Conservation (phyloP, 2,329 filamentous ascomycete species). For the Aureobasidium melanogenum region DNA sequence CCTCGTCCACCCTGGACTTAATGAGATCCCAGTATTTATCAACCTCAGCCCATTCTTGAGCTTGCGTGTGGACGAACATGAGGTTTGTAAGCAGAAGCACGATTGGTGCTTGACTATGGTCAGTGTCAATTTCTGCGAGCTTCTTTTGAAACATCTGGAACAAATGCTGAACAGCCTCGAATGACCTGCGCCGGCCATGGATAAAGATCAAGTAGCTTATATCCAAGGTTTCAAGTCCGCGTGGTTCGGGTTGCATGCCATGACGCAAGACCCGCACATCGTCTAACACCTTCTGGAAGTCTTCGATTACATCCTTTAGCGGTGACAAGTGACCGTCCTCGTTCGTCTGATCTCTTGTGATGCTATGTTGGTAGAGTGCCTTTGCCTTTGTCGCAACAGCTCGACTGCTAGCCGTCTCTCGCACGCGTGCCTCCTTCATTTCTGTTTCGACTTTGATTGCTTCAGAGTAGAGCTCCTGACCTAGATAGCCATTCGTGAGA, state of each 20-base stretch:
- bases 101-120: constrained; percentile 33
- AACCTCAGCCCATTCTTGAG: constrained; percentile 51
- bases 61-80: constrained; percentile 57
- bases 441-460: constrained; percentile 41
- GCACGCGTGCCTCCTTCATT: constrained; percentile 33
- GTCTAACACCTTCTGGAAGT: constrained; percentile 14
- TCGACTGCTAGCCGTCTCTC: constrained; percentile 34
- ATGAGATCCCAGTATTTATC: constrained; percentile 58
- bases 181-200: constrained; percentile 40
- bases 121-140: constrained; percentile 28
- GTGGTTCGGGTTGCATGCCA: not conserved
- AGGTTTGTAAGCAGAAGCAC: constrained; percentile 52
- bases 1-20: constrained; percentile 42
- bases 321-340: not conserved
- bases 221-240: not conserved
- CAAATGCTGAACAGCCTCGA: constrained; percentile 44
- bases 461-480: constrained; percentile 33
- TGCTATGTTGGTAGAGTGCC: constrained; percentile 22
- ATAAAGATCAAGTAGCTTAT: constrained; percentile 46
- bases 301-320: constrained; percentile 30
- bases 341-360: not conserved
- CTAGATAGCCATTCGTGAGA: constrained; percentile 42
- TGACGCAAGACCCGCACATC: not conserved
- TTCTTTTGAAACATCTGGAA: constrained; percentile 42
- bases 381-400: constrained; percentile 32